Percentiles rank a stretch among this genome's conserved stretches.
phyloP scores from a whole-genome alignment of 495 filamentous ascomycete genomes.

The Talaromyces ruber region DNA sequence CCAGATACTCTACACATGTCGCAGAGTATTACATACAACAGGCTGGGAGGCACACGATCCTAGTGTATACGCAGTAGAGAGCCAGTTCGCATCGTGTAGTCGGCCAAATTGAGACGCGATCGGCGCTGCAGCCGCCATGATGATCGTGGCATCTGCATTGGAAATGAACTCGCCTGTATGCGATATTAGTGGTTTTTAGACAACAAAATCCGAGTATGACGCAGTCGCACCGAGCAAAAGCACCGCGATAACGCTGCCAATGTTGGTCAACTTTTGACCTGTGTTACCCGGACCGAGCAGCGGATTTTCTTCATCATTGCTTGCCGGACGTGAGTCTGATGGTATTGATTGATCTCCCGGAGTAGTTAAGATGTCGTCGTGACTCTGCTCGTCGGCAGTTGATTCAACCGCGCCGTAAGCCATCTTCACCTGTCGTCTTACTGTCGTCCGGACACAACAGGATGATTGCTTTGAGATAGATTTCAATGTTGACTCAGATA shows the following conservation, averaged over 20 bases:
- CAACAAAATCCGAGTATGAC: not conserved
- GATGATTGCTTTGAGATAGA: not conserved
- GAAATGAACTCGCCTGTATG: conserved; percentile 54
- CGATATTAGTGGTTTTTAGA: not conserved
- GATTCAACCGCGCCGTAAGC: not conserved
- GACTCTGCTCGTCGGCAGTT: not conserved
- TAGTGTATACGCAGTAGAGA: conserved; percentile 56
- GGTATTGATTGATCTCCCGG: not conserved
- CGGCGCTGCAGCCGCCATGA: conserved; percentile 51
- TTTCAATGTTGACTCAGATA: not conserved
- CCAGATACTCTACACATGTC: not conserved
- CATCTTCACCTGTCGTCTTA: not conserved
- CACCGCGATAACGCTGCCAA: conserved; percentile 26
- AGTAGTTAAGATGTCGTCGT: not conserved
- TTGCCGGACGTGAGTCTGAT: not conserved
- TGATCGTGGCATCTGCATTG: conserved; percentile 52
- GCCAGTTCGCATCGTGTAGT: conserved; percentile 52
- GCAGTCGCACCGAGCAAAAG: conserved; percentile 23
- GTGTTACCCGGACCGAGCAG: not conserved
- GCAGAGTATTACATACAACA: conserved; percentile 38
- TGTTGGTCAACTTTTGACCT: conserved; percentile 9
- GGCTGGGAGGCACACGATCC: conserved; percentile 52
- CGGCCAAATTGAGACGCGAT: conserved; percentile 62
- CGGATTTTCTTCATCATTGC: not conserved
- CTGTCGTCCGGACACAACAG: not conserved